Conservation (phyloP, 805 yeast genomes). For the Yarrowia sp. region DNA sequence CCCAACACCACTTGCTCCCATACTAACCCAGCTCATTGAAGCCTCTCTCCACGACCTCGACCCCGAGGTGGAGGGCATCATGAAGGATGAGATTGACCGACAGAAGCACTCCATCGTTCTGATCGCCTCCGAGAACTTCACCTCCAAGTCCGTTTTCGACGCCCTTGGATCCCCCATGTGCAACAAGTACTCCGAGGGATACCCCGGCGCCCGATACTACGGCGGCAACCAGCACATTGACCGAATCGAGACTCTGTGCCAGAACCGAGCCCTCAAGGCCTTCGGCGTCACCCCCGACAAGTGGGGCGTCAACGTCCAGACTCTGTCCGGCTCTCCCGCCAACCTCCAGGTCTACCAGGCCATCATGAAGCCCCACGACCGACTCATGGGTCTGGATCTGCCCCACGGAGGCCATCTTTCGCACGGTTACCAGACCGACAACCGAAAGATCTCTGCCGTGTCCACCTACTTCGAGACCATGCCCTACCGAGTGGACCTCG, state of each 20-base stretch:
- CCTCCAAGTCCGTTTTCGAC: conserved; percentile 94
- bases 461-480: conserved; percentile 97
- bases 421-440: conserved; percentile 96
- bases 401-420: conserved; percentile 99
- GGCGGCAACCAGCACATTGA: conserved; percentile 99
- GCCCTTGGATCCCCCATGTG: conserved; percentile 97
- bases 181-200: conserved; percentile 98
- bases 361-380: conserved; percentile 90
- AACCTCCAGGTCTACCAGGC: conserved; percentile 97
- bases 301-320: conserved; percentile 99
- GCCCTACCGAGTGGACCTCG: conserved; percentile 94
- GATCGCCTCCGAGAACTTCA: conserved; percentile 97
- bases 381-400: conserved; percentile 96
- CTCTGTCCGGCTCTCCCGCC: conserved; percentile 97
- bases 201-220: conserved; percentile 98
- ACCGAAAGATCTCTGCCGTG: conserved; percentile 92
- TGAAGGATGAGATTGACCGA: conserved; percentile 79
- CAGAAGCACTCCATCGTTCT: conserved; percentile 92
- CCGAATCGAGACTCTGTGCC: conserved; percentile 90
- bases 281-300: conserved; percentile 77
- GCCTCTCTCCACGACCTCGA: conserved; percentile 48
- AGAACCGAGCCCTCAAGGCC: conserved; percentile 91
- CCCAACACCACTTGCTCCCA: too few species aligned
- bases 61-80: conserved; percentile 54
- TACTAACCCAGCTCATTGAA: conserved; percentile 46